These are phyloP conservation scores for Paracamarosporium sp. DNA, from an alignment of 2,329 filamentous ascomycete species.

Conservation along the genomic window DNA sequence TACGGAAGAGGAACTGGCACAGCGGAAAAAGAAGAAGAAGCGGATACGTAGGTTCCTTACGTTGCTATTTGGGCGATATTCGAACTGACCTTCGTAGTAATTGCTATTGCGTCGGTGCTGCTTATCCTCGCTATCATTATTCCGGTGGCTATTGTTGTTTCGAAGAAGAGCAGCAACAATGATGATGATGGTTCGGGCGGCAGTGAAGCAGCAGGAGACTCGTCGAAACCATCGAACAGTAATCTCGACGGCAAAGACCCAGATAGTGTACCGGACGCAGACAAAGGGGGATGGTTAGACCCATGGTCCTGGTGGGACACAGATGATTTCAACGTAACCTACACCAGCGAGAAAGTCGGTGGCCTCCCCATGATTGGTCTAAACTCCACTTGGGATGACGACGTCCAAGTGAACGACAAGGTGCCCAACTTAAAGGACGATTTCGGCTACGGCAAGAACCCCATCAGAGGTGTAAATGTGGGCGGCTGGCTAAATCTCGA, in stretches of 20 bases:
- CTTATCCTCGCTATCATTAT: conserved; percentile 55
- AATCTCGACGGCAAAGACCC: conserved; percentile 55
- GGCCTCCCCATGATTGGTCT: conserved; percentile 91
- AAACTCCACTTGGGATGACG: conserved; percentile 85
- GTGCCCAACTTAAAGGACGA: conserved; percentile 77
- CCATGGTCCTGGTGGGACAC: conserved; percentile 94
- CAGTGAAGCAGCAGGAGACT: conserved; percentile 23
- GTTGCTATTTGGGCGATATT: background rate
- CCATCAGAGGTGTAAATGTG: conserved; percentile 88
- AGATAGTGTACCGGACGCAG: conserved; percentile 59
- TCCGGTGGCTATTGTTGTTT: conserved; percentile 54
- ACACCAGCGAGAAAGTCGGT: conserved; percentile 83
- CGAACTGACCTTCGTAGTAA: conserved; percentile 35
- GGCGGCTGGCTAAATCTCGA: conserved; percentile 95
- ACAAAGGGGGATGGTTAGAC: conserved; percentile 79
- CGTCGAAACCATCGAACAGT: conserved; percentile 48
- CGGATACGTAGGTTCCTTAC: conserved; percentile 62
- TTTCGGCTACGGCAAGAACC: conserved; percentile 80
- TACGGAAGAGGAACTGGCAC: conserved; percentile 47
- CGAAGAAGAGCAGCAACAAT: conserved; percentile 49
- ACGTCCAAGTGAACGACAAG: conserved; percentile 75
- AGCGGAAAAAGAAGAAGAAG: conserved; percentile 54
- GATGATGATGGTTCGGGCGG: conserved; percentile 24
- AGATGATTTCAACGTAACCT: conserved; percentile 90
- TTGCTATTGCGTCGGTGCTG: conserved; percentile 45